Base-by-base conservation (phyloP, 805 yeast species). In the Ogataea parapolymorpha region DNA sequence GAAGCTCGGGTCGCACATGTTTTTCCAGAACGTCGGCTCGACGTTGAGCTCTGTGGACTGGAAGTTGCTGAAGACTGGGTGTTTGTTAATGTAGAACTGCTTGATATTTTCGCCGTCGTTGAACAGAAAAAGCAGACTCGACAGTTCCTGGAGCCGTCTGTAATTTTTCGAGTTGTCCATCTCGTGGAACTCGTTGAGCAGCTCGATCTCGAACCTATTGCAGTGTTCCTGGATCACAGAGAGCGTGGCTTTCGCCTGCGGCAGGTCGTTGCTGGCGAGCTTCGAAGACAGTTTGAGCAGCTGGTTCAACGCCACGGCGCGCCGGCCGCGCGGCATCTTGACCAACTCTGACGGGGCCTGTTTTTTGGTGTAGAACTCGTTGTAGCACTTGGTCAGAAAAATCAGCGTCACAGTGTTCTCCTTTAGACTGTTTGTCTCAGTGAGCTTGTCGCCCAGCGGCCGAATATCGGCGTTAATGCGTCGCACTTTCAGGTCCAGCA, bases 61-160 rank as follows among this genome's bases (percentile, higher is more conserved):
- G 74, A 47, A 73, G 66, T 54, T 48, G 13, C 71, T 68, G 60
- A 90, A 84, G 44, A 82, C 74, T 35, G 80, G 84, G 56, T 85
- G 87, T 56, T 85, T 88, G 22, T 79, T 80, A 30, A 90, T 85
- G 63, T 86, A 91, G 35, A 82, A 79, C 56, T 82, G 87, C 7
- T 87, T 83, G 7, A 90, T 91, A 44, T 83, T 80, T 9, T 77
- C 72, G 10, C 96, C 96, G 14, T 88, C 91, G 56, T 91, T 90
- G 67, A 81, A 91, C 46, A 80, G 85, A 39, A 80, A 75, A 36
- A 90, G 68, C 13, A 89, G 76, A 37, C 77, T 78, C 0, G 96
- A 87, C 18, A 81, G 75, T 42, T 82, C 88, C 53, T 77, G 80
- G 83, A 93, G 80, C 39, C 76, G 77, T n/a, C 70, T 68, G 51